Evolutionary conservation across 768 basidiomycete genomes (phyloP), one percentile per base, ranked within the genome.

Genomic region (Polyporus arcularius): DNA sequence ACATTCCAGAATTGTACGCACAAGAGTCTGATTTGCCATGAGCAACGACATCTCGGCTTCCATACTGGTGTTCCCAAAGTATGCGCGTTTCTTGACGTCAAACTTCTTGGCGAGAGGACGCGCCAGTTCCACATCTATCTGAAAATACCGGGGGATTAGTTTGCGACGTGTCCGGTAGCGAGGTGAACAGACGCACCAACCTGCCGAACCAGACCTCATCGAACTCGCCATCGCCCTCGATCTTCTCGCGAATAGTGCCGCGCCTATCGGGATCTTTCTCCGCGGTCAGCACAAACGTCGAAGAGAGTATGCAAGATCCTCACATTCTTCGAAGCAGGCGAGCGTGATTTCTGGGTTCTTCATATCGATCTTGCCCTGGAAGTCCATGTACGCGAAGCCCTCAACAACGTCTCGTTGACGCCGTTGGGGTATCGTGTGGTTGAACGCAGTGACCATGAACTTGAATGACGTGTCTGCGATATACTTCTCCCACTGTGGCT

Each of bases 61-160:
- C 97, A 99, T 99, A 67, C 92, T 92, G 0, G 97, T 99, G 65
- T 96, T 99, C 3, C 97, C 97, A 72, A 86, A 98, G 70, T 91
- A 98, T 14, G 78, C 77, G 9, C 97, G 83, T 66, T 93, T 92
- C 73, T 97, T 98, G 51, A 99, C 89, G 61, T 92, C 88, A 61
- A 93, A 96, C 55, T 76, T 82, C 50, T 76, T 73, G 50, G 94
- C 80, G 38, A 96, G 78, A 3, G 77, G 70, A 5, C 96, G 85
- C 0, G 92, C 90, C 30, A 81, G 78, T 14, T 89, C 88, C 68
- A 88, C 82, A 61, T 77, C 76, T 52, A 87, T 62, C 90, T 82
- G 77, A 14, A 11, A 11, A 54, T 49, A 57, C 62, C 30, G 57
- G 11, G 55, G 59, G 49, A n/a, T 48, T 8, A n/a, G 42, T n/a